phyloP scores from a whole-genome alignment of 1,284 basidiomycete genomes.

The Trichosporon sp. region DNA sequence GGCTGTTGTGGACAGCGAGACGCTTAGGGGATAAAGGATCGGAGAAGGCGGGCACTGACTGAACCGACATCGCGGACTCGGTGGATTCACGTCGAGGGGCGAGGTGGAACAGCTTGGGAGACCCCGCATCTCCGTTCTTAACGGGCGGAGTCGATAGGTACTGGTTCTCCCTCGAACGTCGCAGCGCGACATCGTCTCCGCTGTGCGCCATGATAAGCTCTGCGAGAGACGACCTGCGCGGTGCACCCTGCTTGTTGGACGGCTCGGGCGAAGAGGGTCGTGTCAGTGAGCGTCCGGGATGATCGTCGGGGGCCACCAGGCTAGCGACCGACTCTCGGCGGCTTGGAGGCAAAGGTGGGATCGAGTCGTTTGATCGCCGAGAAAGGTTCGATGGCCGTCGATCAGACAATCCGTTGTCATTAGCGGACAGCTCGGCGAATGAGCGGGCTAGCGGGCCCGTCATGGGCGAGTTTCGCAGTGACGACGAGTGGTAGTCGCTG shows the following conservation, averaged over 20 bases:
- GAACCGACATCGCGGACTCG: slow-evolving; percentile 19
- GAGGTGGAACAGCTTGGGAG: not conserved
- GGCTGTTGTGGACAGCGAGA: not conserved
- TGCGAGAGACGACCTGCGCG: slow-evolving; percentile 31
- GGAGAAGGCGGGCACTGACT: not conserved
- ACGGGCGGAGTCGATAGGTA: not conserved
- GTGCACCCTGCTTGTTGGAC: slow-evolving; percentile 5
- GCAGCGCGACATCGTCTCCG: slow-evolving; percentile 33
- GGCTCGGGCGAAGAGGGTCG: slow-evolving; percentile 28
- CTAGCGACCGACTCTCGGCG: not conserved
- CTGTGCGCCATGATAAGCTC: slow-evolving; percentile 39
- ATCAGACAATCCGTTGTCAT: slow-evolving; percentile 21
- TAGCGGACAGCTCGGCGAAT: slow-evolving; percentile 36
- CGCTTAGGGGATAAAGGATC: not conserved
- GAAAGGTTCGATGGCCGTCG: slow-evolving; percentile 20
- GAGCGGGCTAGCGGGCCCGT: slow-evolving; percentile 35
- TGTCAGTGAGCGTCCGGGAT: slow-evolving; percentile 16
- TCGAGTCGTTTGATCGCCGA: slow-evolving; percentile 14
- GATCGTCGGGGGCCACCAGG: not conserved
- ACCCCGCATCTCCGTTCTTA: slow-evolving; percentile 1
- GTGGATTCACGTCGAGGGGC: slow-evolving; percentile 28
- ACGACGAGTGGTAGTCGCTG: not conserved
- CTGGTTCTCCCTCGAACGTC: not conserved
- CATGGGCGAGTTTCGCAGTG: slow-evolving; percentile 31
- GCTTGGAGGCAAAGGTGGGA: slow-evolving; percentile 2